Percentiles rank a stretch among this genome's conserved stretches.
These are phyloP conservation scores for Salicornia ramosissima DNA, from an alignment of 148 eudicot genomes.

Conservation along the genomic window DNA sequence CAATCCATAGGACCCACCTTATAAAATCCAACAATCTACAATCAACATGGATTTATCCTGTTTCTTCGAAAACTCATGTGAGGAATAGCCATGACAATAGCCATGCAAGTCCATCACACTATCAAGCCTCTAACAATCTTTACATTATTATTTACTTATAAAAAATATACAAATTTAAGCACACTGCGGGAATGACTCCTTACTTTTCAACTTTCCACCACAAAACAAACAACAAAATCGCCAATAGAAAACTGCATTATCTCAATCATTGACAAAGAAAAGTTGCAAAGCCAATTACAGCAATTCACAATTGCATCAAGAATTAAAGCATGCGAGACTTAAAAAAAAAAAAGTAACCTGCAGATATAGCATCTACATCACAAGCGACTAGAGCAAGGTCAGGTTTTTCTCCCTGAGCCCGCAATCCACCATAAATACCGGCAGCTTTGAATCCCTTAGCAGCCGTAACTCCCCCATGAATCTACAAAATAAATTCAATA, in stretches of 20 bases:
- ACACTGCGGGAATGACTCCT: too few relatives aligned
- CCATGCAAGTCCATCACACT: too few relatives aligned
- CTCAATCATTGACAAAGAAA: background rate
- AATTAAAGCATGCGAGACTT: background rate
- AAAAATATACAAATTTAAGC: too few relatives aligned
- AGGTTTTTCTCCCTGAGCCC: constrained; percentile 91
- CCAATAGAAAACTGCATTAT: background rate
- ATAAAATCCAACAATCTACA: too few relatives aligned
- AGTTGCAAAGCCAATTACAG: background rate
- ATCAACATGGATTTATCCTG: too few relatives aligned
- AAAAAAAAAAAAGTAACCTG: constrained; percentile 43
- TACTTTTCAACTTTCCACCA: too few relatives aligned
- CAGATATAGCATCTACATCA: constrained; percentile 86
- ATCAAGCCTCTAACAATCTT: background rate
- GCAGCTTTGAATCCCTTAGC: constrained; percentile 94
- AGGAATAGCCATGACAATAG: too few relatives aligned
- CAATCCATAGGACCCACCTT: too few relatives aligned
- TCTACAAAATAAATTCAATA: constrained; percentile 29
- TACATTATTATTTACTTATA: too few relatives aligned
- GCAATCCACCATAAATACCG: constrained; percentile 85
- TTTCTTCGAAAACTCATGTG: too few relatives aligned
- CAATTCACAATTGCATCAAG: background rate
- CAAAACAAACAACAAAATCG: background rate
- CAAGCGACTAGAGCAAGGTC: constrained; percentile 92
- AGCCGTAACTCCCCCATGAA: constrained; percentile 91